Evolutionary conservation across 768 basidiomycete genomes (phyloP).

Genomic region (Russula olivacea): DNA sequence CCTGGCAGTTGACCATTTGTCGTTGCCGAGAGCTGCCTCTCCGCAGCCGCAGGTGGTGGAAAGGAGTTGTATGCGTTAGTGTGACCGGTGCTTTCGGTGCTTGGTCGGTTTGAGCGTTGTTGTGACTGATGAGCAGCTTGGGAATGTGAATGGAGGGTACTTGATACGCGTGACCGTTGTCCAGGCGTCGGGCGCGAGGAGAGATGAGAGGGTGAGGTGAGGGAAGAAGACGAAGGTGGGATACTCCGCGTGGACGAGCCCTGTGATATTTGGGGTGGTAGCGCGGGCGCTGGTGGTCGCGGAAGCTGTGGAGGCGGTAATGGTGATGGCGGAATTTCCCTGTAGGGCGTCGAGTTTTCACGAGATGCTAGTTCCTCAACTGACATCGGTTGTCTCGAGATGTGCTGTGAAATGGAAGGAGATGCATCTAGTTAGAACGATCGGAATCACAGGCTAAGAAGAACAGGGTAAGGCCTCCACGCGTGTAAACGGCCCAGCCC

Average conservation of each 20-base stretch:
- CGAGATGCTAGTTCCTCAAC: not conserved
- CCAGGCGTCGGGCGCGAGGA: not conserved
- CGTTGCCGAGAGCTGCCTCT: not conserved
- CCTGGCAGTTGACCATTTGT: not conserved
- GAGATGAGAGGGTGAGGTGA: slow-evolving; percentile 1
- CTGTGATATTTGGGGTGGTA: slow-evolving; percentile 6
- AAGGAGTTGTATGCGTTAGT: not conserved
- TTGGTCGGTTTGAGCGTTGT: not conserved
- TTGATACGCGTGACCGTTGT: slow-evolving; percentile 7
- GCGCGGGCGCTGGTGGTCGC: not conserved
- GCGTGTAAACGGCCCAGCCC: not conserved
- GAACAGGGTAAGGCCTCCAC: not conserved
- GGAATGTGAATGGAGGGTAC: slow-evolving; percentile 3
- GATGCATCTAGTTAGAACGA: not conserved
- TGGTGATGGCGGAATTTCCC: not conserved
- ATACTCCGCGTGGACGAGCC: slow-evolving; percentile 19
- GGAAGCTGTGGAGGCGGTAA: not conserved
- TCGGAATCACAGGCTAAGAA: not conserved
- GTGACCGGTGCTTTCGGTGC: slow-evolving; percentile 2
- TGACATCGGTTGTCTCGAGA: not conserved
- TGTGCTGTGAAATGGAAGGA: slow-evolving; percentile 1
- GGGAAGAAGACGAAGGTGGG: slow-evolving; percentile 13
- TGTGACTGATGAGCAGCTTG: not conserved
- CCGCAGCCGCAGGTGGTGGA: not conserved
- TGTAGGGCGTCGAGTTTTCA: not conserved